These are phyloP conservation scores for Botrytis fragariae DNA, from an alignment of 2,329 filamentous ascomycete species.

Conservation along the genomic window DNA sequence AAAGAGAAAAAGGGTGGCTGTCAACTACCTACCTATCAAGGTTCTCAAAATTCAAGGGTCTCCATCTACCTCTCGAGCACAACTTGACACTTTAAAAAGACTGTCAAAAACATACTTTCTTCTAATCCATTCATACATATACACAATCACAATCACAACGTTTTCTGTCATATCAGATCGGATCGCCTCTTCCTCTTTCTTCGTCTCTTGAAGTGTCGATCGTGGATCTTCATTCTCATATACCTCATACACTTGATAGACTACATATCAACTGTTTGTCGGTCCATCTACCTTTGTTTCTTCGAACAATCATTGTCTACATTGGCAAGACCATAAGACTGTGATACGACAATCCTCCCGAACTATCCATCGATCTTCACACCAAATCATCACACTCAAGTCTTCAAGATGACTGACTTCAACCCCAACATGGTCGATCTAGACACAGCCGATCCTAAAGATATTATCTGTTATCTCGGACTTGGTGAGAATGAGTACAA, in stretches of 20 bases:
- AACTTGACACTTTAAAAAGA: background rate
- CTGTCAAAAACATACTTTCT: background rate
- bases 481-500: constrained; percentile 51
- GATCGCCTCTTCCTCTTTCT: background rate
- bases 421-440: constrained; percentile 43
- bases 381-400: too few relatives aligned
- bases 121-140: background rate
- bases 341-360: background rate
- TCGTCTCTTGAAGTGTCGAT: background rate
- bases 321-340: background rate
- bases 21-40: background rate
- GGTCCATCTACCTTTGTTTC: background rate
- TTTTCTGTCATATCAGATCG: background rate
- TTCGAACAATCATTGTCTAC: background rate
- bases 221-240: background rate
- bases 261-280: background rate
- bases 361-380: background rate
- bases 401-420: constrained; percentile 15
- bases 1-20: background rate
- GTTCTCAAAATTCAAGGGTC: background rate
- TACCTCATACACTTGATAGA: background rate
- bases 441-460: constrained; percentile 42
- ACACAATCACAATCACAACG: background rate
- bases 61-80: background rate
- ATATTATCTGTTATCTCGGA: constrained; percentile 52